phyloP scores from a whole-genome alignment of 75 land plant species.

The Pseudotsuga menziesii region DNA sequence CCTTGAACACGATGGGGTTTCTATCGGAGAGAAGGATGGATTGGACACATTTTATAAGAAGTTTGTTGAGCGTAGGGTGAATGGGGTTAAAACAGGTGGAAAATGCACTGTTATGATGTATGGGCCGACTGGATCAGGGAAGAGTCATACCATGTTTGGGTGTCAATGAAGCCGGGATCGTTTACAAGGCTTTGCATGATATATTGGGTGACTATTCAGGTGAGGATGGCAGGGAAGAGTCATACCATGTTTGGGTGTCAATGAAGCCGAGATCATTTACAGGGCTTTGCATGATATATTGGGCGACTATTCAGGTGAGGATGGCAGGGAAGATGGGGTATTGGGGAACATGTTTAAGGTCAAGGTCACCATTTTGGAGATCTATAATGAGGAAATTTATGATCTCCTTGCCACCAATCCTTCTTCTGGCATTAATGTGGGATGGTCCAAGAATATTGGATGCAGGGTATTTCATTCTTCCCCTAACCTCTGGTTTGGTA shows the following conservation, averaged over 20 bases:
- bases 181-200: too few species aligned
- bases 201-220: too few species aligned
- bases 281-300: slow-evolving; percentile 71
- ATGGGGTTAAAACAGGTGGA: slow-evolving; percentile 61
- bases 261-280: slow-evolving; percentile 86
- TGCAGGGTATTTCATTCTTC: slow-evolving; percentile 10
- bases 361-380: slow-evolving; percentile 84
- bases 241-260: slow-evolving; percentile 96
- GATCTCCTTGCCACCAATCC: slow-evolving; percentile 64
- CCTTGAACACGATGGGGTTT: slow-evolving; percentile 96
- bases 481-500: background rate
- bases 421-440: background rate
- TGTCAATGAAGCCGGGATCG: too few species aligned
- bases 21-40: slow-evolving; percentile 65
- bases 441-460: slow-evolving; percentile 3
- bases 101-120: slow-evolving; percentile 98
- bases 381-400: slow-evolving; percentile 94
- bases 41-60: slow-evolving; percentile 66
- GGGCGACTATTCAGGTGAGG: slow-evolving; percentile 22
- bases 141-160: too few species aligned
- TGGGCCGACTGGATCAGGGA: slow-evolving; percentile 96
- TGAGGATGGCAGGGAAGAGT: slow-evolving; percentile 98
- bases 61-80: slow-evolving; percentile 71
- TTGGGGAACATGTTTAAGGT: slow-evolving; percentile 37
- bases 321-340: slow-evolving; percentile 1